Conservation (phyloP, 495 filamentous ascomycete species). For the Cryomyces antarcticus region DNA sequence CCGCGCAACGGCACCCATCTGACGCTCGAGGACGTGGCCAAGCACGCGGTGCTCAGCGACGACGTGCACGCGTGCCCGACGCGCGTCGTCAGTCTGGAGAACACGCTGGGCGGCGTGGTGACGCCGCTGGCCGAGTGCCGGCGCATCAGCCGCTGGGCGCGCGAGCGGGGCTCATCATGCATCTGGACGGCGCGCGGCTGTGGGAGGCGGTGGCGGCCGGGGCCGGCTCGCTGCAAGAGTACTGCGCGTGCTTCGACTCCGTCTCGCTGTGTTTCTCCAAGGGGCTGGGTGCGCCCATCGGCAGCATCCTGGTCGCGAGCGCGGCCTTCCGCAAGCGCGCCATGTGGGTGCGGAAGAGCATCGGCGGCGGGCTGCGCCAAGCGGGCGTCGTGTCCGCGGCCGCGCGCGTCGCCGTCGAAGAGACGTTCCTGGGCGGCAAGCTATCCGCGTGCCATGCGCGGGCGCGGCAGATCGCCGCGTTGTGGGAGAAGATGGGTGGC, state of each 20-base stretch:
- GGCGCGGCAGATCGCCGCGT: conserved; percentile 39
- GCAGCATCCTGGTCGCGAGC: conserved; percentile 54
- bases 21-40: conserved; percentile 54
- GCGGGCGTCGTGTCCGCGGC: conserved; percentile 39
- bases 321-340: conserved; percentile 46
- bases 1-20: conserved; percentile 50
- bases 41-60: conserved; percentile 27
- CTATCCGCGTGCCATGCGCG: conserved; percentile 38
- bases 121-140: conserved; percentile 52
- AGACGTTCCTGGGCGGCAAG: conserved; percentile 52
- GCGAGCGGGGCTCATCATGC: conserved; percentile 45
- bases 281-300: conserved; percentile 74
- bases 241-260: conserved; percentile 53
- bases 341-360: conserved; percentile 60
- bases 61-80: conserved; percentile 52
- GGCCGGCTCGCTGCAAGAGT: conserved; percentile 36
- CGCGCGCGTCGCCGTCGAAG: conserved; percentile 38
- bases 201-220: conserved; percentile 28
- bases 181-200: conserved; percentile 69
- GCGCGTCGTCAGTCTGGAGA: conserved; percentile 63
- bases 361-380: conserved; percentile 70
- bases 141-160: conserved; percentile 49
- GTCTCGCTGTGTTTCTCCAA: conserved; percentile 76
- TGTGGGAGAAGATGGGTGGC: conserved; percentile 32
- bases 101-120: conserved; percentile 60